Percentiles rank a stretch among this genome's conserved stretches.
Conservation (phyloP, 1,284 basidiomycete genomes). For the Rhodotorula glutinis region DNA sequence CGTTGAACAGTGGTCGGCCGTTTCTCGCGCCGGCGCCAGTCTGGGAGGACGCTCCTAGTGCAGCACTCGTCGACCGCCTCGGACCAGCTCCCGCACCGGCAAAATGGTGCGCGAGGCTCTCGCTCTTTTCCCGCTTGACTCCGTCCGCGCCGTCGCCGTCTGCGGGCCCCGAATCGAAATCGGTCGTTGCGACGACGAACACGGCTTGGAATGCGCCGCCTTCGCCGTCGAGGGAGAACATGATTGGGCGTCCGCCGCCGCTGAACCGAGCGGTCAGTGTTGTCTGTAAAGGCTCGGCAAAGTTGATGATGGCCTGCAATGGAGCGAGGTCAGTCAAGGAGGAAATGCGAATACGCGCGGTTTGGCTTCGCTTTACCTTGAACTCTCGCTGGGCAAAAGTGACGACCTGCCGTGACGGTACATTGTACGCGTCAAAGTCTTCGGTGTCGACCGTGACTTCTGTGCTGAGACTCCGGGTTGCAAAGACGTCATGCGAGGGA, state of each 20-base stretch:
- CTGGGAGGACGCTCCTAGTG: background rate
- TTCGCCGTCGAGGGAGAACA: slow-evolving; percentile 11
- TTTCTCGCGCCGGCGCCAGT: background rate
- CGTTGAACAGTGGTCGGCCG: slow-evolving; percentile 29
- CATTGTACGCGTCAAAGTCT: slow-evolving; percentile 35
- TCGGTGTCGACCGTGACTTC: slow-evolving; percentile 30
- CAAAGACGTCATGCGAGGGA: slow-evolving; percentile 10
- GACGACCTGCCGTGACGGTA: slow-evolving; percentile 13
- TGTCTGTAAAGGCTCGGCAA: slow-evolving; percentile 20
- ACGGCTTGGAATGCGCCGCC: slow-evolving; percentile 20
- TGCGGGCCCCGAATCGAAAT: slow-evolving; percentile 27
- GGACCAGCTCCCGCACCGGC: background rate
- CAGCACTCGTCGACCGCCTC: background rate
- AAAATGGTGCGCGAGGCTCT: background rate
- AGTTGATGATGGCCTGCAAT: slow-evolving; percentile 34
- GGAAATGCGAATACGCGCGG: no score
- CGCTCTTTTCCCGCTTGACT: slow-evolving; percentile 5
- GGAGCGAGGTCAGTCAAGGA: background rate
- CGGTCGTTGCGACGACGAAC: slow-evolving; percentile 38
- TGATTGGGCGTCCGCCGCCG: slow-evolving; percentile 30
- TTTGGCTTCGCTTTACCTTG: slow-evolving; percentile 15
- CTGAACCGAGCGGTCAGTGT: slow-evolving; percentile 26
- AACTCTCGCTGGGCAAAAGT: slow-evolving; percentile 37
- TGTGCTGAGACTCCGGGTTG: slow-evolving; percentile 23
- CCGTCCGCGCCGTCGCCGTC: background rate